phyloP scores from a whole-genome alignment of 2,329 filamentous ascomycete genomes.

The Aspergillus sp. region DNA sequence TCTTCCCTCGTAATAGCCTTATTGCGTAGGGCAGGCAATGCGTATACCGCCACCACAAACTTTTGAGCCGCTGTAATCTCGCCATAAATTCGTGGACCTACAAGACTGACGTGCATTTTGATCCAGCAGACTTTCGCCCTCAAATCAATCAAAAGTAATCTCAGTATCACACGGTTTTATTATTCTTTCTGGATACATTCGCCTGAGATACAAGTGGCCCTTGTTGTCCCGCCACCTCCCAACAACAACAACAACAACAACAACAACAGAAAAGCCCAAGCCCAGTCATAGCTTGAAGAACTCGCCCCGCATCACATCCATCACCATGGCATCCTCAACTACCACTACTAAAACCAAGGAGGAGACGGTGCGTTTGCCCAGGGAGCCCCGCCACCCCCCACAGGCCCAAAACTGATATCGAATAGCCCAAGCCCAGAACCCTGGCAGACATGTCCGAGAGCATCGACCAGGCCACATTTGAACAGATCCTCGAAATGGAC shows the following conservation, averaged over 20 bases:
- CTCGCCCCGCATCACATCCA: not conserved
- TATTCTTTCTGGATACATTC: not conserved
- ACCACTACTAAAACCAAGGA: slow-evolving; percentile 26
- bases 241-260: not conserved
- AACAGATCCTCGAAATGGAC: slow-evolving; percentile 98
- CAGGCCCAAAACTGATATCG: slow-evolving; percentile 4
- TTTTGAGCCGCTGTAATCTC: slow-evolving; percentile 17
- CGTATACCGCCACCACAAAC: slow-evolving; percentile 8
- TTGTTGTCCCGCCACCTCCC: not conserved
- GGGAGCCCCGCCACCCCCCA: not conserved
- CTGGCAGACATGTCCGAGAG: slow-evolving; percentile 68
- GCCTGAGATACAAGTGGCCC: not conserved
- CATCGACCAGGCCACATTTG: slow-evolving; percentile 79
- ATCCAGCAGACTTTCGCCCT: slow-evolving; percentile 11
- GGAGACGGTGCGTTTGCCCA: slow-evolving; percentile 19
- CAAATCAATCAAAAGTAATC: slow-evolving; percentile 14
- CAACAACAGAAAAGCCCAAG: not conserved
- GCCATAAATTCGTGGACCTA: slow-evolving; percentile 12
- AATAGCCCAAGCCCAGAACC: slow-evolving; percentile 43
- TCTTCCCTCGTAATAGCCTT: slow-evolving; percentile 19
- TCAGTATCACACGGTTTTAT: slow-evolving; percentile 6
- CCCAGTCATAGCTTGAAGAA: not conserved
- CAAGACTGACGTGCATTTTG: slow-evolving; percentile 19
- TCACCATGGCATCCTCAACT: slow-evolving; percentile 30
- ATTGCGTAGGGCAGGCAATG: slow-evolving; percentile 21